phyloP scores from a whole-genome alignment of 345 rosid species.

The Populus euphratica region DNA sequence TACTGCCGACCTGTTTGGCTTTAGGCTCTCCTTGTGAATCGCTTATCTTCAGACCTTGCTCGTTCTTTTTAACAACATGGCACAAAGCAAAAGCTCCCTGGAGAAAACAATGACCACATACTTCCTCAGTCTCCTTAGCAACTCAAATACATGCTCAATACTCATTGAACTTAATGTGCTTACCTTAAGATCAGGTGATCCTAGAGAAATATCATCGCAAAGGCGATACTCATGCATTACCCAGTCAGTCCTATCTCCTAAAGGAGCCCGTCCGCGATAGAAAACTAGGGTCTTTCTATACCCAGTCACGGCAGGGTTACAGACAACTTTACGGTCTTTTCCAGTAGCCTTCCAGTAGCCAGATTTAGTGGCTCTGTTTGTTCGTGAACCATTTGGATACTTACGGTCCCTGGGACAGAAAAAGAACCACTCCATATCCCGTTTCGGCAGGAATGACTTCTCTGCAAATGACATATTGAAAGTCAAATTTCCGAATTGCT shows the following conservation, averaged over 20 bases:
- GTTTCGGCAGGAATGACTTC: slow-evolving; percentile 68
- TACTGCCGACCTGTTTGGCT: slow-evolving; percentile 27
- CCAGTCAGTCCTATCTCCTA: slow-evolving; percentile 73
- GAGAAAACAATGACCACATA: neutral
- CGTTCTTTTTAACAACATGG: slow-evolving; percentile 65
- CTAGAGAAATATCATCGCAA: slow-evolving; percentile 48
- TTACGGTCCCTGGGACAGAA: slow-evolving; percentile 81
- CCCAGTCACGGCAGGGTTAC: slow-evolving; percentile 48
- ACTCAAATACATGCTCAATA: neutral
- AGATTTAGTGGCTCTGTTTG: slow-evolving; percentile 81
- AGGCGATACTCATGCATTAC: slow-evolving; percentile 88
- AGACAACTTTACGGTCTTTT: slow-evolving; percentile 65
- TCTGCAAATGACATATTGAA: slow-evolving; percentile 39
- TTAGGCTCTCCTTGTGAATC: slow-evolving; percentile 33
- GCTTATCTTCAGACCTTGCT: slow-evolving; percentile 39
- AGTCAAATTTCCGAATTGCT: neutral
- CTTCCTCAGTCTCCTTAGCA: neutral
- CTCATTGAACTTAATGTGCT: neutral
- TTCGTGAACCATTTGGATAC: slow-evolving; percentile 74
- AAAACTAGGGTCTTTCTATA: slow-evolving; percentile 81
- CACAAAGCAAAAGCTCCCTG: slow-evolving; percentile 85
- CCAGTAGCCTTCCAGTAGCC: slow-evolving; percentile 98
- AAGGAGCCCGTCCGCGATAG: slow-evolving; percentile 73
- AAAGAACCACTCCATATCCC: slow-evolving; percentile 94
- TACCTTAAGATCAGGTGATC: slow-evolving; percentile 56